A percentile compares a stretch with the other conserved stretches of the same genome.
Evolutionary conservation across 495 filamentous ascomycete genomes (phyloP).

Genomic region (Astrothelium subdiscretum): DNA sequence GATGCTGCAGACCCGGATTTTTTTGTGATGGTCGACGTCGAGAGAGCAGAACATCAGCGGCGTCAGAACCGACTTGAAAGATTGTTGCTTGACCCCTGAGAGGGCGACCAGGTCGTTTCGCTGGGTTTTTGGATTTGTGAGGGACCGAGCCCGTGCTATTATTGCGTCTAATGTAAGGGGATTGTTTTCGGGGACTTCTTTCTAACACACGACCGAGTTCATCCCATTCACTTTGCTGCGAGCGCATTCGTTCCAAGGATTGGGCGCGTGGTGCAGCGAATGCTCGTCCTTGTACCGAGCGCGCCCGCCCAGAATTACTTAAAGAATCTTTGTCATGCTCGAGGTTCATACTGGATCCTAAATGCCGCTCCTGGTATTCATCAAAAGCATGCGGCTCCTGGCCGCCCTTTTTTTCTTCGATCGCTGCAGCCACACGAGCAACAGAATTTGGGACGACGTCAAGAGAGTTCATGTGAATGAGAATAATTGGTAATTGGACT

Average conservation of each 20-base stretch:
- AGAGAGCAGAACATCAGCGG: neutral
- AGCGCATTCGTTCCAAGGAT: conserved; percentile 26
- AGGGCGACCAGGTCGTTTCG: neutral
- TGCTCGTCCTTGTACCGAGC: conserved; percentile 28
- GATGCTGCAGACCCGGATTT: neutral
- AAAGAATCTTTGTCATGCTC: neutral
- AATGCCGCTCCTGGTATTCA: neutral
- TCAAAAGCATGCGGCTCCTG: conserved; percentile 5
- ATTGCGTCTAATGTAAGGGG: neutral
- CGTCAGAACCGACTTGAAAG: neutral
- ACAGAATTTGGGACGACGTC: conserved; percentile 50
- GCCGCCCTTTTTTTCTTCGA: conserved; percentile 35
- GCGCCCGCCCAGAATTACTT: conserved; percentile 17
- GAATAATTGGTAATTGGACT: conserved; percentile 43
- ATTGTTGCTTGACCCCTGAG: neutral
- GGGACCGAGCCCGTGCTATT: neutral
- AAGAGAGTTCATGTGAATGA: conserved; percentile 49
- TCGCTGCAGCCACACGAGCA: conserved; percentile 43
- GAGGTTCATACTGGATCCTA: neutral
- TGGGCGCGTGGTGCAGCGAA: conserved; percentile 30
- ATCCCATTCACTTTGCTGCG: conserved; percentile 21
- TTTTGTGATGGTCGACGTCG: neutral
- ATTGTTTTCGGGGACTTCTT: conserved; percentile 22
- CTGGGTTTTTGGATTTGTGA: neutral
- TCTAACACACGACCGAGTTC: conserved; percentile 23